Evolutionary conservation across 2,329 filamentous ascomycete species (phyloP), one percentile per base, ranked within the genome.

Genomic region (Furcasterigmium sp.): DNA sequence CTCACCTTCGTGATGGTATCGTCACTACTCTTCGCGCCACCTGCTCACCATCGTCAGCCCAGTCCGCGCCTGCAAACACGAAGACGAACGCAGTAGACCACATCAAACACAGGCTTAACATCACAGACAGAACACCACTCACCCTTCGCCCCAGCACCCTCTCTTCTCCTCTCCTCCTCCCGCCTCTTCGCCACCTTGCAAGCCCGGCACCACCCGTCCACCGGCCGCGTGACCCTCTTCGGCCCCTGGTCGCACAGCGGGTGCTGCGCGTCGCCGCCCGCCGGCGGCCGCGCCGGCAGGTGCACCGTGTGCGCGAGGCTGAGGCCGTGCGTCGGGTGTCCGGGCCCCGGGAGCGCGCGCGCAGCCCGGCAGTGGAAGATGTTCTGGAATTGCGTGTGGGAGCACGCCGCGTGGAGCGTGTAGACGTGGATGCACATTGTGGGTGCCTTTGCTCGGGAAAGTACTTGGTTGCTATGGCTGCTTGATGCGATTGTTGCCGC

Each of bases 351-450:
- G 32, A 19, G 9, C 19, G 59, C 49, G 3, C 51, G 50, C 2
- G 53, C 60, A 1, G 52, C 21, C 35, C 53, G 47, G 43, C 63
- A 67, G 18, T 46, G 46, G 43, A 49, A 59, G 7, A 58, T 64
- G 54, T 62, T 64, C 37, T 65, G 61, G 49, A 60, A 64, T 38
- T 53, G 41, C 38, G 45, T 53, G 47, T 65, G 62, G 19, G 41
- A 40, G 55, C 63, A 67, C 4, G 45, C 44, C 8, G 52, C 47
- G 35, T 46, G 44, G 28, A 53, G 45, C 17, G 51, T 59, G 42
- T 54, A 58, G 37, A 62, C 46, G 39, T 61, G 52, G 47, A 52
- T 51, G 42, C 63, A 67, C 63, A 67, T 66, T 11, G 23, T 20
- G n/a, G n/a, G n/a, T n/a, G n/a, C n/a, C n/a, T n/a, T 10, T 30